These are phyloP conservation scores for Wickerhamiella vanderwaltii DNA, from an alignment of 805 yeast species.

Conservation along the genomic window DNA sequence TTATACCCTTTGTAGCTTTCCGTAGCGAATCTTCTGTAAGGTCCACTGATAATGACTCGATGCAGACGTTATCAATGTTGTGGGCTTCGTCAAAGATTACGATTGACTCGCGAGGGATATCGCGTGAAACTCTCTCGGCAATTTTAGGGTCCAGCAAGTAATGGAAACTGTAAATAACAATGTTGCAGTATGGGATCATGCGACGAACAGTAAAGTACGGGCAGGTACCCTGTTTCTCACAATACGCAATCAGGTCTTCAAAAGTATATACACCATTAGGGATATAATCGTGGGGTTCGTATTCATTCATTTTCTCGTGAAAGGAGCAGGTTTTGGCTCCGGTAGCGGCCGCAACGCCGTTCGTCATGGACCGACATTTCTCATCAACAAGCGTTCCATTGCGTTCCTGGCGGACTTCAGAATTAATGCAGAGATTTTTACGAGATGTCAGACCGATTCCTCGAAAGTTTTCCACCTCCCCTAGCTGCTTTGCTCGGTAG, in stretches of 20 bases:
- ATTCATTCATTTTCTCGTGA: slow-evolving; percentile 79
- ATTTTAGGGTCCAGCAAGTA: slow-evolving; percentile 93
- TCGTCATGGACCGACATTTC: slow-evolving; percentile 86
- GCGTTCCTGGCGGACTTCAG: slow-evolving; percentile 72
- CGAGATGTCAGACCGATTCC: slow-evolving; percentile 91
- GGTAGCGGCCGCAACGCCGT: slow-evolving; percentile 67
- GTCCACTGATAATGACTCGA: slow-evolving; percentile 85
- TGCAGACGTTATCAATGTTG: slow-evolving; percentile 96
- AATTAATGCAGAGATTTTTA: slow-evolving; percentile 87
- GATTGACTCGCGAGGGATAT: slow-evolving; percentile 82
- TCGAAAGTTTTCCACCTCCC: slow-evolving; percentile 78
- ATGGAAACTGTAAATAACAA: slow-evolving; percentile 92
- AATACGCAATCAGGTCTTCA: slow-evolving; percentile 65
- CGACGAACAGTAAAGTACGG: slow-evolving; percentile 97
- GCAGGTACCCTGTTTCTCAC: slow-evolving; percentile 71
- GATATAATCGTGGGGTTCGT: slow-evolving; percentile 77
- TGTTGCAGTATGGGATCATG: slow-evolving; percentile 85
- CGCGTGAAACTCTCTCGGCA: slow-evolving; percentile 87
- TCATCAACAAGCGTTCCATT: slow-evolving; percentile 93
- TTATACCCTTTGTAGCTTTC: slow-evolving; percentile 79
- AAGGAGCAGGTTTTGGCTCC: slow-evolving; percentile 63
- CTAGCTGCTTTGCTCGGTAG: slow-evolving; percentile 69
- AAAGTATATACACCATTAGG: slow-evolving; percentile 94
- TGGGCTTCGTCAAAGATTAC: slow-evolving; percentile 98
- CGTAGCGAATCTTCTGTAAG: slow-evolving; percentile 81